phyloP scores from a whole-genome alignment of 345 rosid species.

The Viola odorata region DNA sequence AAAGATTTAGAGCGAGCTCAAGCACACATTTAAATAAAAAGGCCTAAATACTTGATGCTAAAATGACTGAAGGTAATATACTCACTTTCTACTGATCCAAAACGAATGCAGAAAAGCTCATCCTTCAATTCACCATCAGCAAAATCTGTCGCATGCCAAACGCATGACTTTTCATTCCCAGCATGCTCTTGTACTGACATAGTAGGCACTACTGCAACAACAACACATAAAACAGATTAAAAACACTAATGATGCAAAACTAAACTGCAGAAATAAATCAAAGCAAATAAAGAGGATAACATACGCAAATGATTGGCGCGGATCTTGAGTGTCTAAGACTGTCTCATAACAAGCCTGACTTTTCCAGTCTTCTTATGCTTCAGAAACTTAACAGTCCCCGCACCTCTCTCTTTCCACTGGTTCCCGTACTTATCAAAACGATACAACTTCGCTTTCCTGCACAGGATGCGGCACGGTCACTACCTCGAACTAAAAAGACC shows the following conservation, averaged over 20 bases:
- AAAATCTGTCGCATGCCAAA: conserved; percentile 69
- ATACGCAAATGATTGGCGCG: conserved; percentile 88
- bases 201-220: conserved; percentile 36
- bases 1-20: too few species aligned
- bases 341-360: conserved; percentile 89
- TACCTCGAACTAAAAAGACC: background rate
- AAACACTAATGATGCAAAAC: background rate
- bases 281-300: conserved; percentile 8
- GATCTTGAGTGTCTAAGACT: conserved; percentile 93
- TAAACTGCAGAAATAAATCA: conserved; percentile 1
- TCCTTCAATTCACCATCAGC: conserved; percentile 72
- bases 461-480: background rate
- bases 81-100: conserved; percentile 66
- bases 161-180: conserved; percentile 72
- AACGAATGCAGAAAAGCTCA: conserved; percentile 74
- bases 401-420: conserved; percentile 97
- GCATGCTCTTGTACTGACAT: conserved; percentile 61
- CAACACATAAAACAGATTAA: background rate
- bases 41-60: background rate
- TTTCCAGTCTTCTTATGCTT: conserved; percentile 70
- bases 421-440: conserved; percentile 74
- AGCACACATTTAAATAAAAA: background rate
- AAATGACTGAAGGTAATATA: background rate
- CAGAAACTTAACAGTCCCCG: conserved; percentile 77
- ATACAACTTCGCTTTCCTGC: conserved; percentile 90